Conservation (phyloP, 2,329 filamentous ascomycete genomes). For the Dissoconium aciculare region DNA sequence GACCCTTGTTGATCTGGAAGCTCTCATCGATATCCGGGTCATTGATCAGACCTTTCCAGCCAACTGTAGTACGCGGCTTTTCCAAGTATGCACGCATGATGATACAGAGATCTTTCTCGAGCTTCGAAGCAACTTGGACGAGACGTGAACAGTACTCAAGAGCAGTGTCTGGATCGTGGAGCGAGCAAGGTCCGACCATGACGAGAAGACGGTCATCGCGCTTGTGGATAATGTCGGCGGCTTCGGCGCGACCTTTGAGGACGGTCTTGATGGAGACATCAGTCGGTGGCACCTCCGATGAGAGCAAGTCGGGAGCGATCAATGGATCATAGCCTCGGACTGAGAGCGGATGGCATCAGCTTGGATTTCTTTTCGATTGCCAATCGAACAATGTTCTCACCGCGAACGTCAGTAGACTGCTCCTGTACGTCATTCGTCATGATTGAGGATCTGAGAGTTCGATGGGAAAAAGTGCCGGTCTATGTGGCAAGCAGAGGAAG, state of each 20-base stretch:
- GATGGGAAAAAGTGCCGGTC: background rate
- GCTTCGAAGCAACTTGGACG: slow-evolving; percentile 60
- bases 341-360: slow-evolving; percentile 25
- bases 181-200: slow-evolving; percentile 88
- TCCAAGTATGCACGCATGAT: slow-evolving; percentile 98
- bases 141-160: slow-evolving; percentile 77
- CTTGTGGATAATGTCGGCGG: slow-evolving; percentile 62
- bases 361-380: slow-evolving; percentile 1
- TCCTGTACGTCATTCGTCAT: slow-evolving; percentile 6
- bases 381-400: slow-evolving; percentile 23
- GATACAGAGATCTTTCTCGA: slow-evolving; percentile 71
- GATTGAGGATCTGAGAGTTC: background rate
- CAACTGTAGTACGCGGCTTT: slow-evolving; percentile 94
- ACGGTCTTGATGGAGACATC: slow-evolving; percentile 50
- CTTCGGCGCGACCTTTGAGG: slow-evolving; percentile 52
- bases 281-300: slow-evolving; percentile 63
- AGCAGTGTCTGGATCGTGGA: slow-evolving; percentile 81
- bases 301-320: slow-evolving; percentile 74
- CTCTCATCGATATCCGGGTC: slow-evolving; percentile 95
- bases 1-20: slow-evolving; percentile 98
- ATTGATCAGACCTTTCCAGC: slow-evolving; percentile 99
- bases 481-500: background rate
- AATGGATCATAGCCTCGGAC: slow-evolving; percentile 89
- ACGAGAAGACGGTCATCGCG: slow-evolving; percentile 79
- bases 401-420: slow-evolving; percentile 38